Evolutionary conservation across 805 yeast species (phyloP), one percentile per base, ranked within the genome.

Genomic region (Jamesozyma piceae): DNA sequence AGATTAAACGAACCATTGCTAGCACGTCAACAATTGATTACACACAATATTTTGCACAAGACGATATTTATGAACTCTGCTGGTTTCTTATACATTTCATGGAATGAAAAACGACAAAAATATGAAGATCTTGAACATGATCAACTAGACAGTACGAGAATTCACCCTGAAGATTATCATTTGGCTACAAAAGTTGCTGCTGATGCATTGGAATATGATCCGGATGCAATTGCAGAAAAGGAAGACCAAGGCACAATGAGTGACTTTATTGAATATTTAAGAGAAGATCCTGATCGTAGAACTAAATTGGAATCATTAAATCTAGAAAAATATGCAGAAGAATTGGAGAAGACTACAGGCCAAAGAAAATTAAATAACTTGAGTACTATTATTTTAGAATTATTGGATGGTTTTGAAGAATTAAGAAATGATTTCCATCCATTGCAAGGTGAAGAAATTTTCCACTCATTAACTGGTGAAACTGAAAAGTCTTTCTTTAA

Each of bases 161-260:
- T 92, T 37, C 99, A 92, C 55, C 97, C 97, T 6, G 97, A 92
- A 64, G 99, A 92, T 65, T 92, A 92, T 61, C 95, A 86, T 49
- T 72, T 92, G 52, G 97, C 97, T 3, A 77, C 92, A 39, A 92
- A 92, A 62, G 92, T 92, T 89, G 97, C 97, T 6, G 92, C 95
- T 1, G 98, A 92, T 68, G 97, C 98, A 2, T 72, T 92, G 50
- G 98, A 90, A 60, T 74, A 89, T 49, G 96, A 88, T 54, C 98
- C 94, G 55, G 97, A 90, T 62, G 95, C 88, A 50, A 71, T 85
- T 55, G 82, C 80, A 2, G 89, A 82, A 43, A 62, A 62, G 46
- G 66, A 63, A 47, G 63, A 59, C 19, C 64, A 59, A 39, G 73
- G 71, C 39, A 48, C 63, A 1, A 62, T 62, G 66, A 60, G 65